phyloP scores from a whole-genome alignment of 768 basidiomycete species.

The Zangia roseola region DNA sequence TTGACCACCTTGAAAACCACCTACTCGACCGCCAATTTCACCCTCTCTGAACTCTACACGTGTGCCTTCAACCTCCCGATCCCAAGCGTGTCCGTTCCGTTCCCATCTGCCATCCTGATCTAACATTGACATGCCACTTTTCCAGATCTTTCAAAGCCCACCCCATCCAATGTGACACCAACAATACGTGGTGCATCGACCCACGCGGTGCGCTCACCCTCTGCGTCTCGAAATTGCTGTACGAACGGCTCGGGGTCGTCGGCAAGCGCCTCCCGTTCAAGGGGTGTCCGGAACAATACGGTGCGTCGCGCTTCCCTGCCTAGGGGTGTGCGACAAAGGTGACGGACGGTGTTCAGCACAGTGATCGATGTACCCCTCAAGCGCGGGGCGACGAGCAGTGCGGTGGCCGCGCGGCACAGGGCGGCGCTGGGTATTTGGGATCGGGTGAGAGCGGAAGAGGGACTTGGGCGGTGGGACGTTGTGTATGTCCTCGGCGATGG shows the following conservation, averaged over 20 bases:
- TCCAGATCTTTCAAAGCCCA: slow-evolving; percentile 40
- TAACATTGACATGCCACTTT: not conserved
- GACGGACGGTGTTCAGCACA: too few species aligned
- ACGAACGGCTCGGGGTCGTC: slow-evolving; percentile 58
- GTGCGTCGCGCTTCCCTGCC: slow-evolving; percentile 39
- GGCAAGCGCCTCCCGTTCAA: slow-evolving; percentile 58
- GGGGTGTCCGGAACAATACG: slow-evolving; percentile 44
- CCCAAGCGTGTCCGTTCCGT: slow-evolving; percentile 13
- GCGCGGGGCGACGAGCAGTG: slow-evolving; percentile 36
- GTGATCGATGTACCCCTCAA: slow-evolving; percentile 45
- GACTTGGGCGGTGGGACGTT: slow-evolving; percentile 44
- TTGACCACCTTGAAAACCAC: slow-evolving; percentile 42
- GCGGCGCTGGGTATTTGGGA: slow-evolving; percentile 53
- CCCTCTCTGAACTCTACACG: slow-evolving; percentile 44
- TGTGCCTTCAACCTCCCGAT: slow-evolving; percentile 29
- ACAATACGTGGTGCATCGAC: slow-evolving; percentile 73
- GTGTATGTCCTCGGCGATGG: slow-evolving; percentile 33
- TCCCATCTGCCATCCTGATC: not conserved
- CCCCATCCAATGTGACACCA: slow-evolving; percentile 28
- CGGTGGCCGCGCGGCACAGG: slow-evolving; percentile 38
- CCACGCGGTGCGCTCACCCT: slow-evolving; percentile 58
- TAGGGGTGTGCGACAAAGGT: too few species aligned
- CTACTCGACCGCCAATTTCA: slow-evolving; percentile 45
- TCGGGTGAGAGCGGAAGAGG: slow-evolving; percentile 34
- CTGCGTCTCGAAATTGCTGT: slow-evolving; percentile 53